Percentiles rank a stretch among this genome's conserved stretches.
Conservation (phyloP, 2,329 filamentous ascomycete genomes). For the Aureobasidium musti region DNA sequence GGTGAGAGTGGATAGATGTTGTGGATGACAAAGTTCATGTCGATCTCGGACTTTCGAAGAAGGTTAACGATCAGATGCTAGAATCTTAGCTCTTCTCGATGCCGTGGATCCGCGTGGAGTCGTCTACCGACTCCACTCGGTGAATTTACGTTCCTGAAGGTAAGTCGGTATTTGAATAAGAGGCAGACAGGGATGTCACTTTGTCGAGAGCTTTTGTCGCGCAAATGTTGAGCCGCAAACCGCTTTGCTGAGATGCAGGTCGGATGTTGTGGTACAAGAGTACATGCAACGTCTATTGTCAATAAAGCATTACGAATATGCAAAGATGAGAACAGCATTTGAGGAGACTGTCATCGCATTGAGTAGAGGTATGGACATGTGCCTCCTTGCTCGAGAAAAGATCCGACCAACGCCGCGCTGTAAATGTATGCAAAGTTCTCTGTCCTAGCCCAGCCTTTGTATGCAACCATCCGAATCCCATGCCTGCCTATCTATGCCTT, state of each 20-base stretch:
- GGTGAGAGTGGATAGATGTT: not conserved
- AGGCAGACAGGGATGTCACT: not conserved
- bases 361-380: not conserved
- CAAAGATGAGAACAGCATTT: not conserved
- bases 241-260: not conserved
- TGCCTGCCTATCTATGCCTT: slow-evolving; percentile 8
- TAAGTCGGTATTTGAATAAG: not conserved
- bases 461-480: not conserved
- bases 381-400: not conserved
- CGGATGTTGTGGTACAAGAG: not conserved
- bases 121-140: slow-evolving; percentile 9
- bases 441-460: not conserved
- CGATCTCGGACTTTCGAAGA: slow-evolving; percentile 13
- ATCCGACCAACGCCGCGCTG: slow-evolving; percentile 12
- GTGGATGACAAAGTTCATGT: not conserved
- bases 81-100: too few species aligned
- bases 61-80: not conserved
- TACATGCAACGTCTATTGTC: not conserved
- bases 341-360: not conserved
- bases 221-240: not conserved
- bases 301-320: not conserved
- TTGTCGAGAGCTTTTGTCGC: not conserved
- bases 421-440: not conserved
- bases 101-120: not conserved
- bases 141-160: not conserved